Evolutionary conservation across 129 eudicot species (phyloP).

Genomic region (Calendula officinalis): DNA sequence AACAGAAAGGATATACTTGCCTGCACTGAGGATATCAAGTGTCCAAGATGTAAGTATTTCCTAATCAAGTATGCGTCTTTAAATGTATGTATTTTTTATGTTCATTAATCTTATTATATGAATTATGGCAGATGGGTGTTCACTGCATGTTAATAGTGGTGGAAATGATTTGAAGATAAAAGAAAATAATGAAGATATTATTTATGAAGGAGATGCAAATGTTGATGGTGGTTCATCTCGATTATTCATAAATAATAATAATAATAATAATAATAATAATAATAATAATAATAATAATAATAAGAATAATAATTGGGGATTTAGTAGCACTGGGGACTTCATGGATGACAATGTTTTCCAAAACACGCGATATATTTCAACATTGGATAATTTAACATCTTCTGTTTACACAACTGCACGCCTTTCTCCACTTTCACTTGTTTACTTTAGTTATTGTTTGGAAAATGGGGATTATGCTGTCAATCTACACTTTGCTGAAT

Average conservation of each 20-base stretch:
- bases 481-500: slow-evolving; percentile 31
- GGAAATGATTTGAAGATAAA: slow-evolving; percentile 13
- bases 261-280: not conserved
- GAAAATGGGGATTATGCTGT: slow-evolving; percentile 29
- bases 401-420: slow-evolving; percentile 28
- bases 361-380: slow-evolving; percentile 21
- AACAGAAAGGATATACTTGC: slow-evolving; percentile 67
- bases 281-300: not conserved
- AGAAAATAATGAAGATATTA: slow-evolving; percentile 14
- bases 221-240: slow-evolving; percentile 24
- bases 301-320: slow-evolving; percentile 17
- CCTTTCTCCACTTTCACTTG: slow-evolving; percentile 29
- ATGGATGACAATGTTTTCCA: slow-evolving; percentile 27
- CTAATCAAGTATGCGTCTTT: no score
- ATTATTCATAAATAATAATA: slow-evolving; percentile 15
- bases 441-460: slow-evolving; percentile 29
- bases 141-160: slow-evolving; percentile 31
- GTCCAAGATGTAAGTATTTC: slow-evolving; percentile 73
- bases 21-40: slow-evolving; percentile 44
- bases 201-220: slow-evolving; percentile 31
- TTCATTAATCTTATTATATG: not conserved
- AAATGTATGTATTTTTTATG: not conserved
- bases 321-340: slow-evolving; percentile 35
- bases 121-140: slow-evolving; percentile 34
- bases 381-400: slow-evolving; percentile 14